Evolutionary conservation across 306 rosid genomes (phyloP), one percentile per base, ranked within the genome.

Genomic region (Quercus glauca): DNA sequence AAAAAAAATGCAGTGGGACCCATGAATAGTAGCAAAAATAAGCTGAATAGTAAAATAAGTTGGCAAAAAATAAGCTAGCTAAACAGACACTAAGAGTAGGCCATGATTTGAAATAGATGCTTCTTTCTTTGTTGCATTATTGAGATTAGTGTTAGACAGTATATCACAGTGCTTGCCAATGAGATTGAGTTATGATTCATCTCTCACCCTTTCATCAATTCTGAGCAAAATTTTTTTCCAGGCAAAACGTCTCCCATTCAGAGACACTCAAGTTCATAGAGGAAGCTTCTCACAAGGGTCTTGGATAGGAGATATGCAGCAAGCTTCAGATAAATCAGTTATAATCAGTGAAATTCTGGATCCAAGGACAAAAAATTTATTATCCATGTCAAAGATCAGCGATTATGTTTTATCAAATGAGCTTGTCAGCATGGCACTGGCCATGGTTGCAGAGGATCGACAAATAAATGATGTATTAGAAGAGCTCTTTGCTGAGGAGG

Each of bases 381-480:
- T 93, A 76, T 88, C 97, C 61, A 85, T 93, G 97, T 93, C 98
- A 70, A 91, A 85, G 86, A 93, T 93, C 83, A 93, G 98, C 49
- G 93, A 93, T 83, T 93, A 93, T 83, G 97, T 93, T 83, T 82
- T 93, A 81, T 93, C 98, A 35, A 93, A 93, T 81, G 95, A 91
- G 80, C 98, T 93, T 26, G 97, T 93, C 82, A 93, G 98, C 91
- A 93, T 93, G 98, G 98, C 98, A 77, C 81, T 93, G 73, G 98
- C 98, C 69, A 93, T 93, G 98, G 97, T 93, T 74, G 86, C 95
- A 14, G 97, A 93, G 86, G 98, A 93, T 87, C 89, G 87, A n/a
- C 98, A 93, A 76, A 93, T 91, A 87, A 91, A 91, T 79, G 89
- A 86, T 80, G 97, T 91, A 57, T 80, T 93, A 85, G 98, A 93